Evolutionary conservation across 805 yeast species (phyloP), one percentile per base, ranked within the genome.

Genomic region (Candida bentonensis): DNA sequence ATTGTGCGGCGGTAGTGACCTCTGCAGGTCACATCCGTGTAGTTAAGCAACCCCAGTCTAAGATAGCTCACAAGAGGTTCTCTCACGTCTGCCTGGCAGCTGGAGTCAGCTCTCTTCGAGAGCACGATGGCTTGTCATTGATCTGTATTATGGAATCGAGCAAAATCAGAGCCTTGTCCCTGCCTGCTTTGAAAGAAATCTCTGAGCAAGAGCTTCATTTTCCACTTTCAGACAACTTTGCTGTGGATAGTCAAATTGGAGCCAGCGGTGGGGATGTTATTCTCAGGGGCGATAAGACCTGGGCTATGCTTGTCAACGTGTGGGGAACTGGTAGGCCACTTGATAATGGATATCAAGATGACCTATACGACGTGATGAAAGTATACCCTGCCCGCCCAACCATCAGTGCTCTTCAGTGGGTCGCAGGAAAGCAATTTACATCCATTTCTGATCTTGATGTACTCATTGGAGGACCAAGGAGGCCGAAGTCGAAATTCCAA

Each of bases 361-460:
- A 70, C 1, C 62, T 92, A 27, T 88, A 80, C 63, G 81, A 83
- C 54, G 80, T 75, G 22, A 73, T 76, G 48, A 69, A 82, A 40
- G 64, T 72, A 3, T 72, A 81, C 20, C 94, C 95, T 1, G 73
- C 76, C 25, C 70, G 97, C 41, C 99, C 98, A 2, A 69, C 75
- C 3, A 76, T 84, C 4, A 76, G 86, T 28, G 74, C 92, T 0
- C 66, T 83, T 39, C 89, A 81, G 59, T 83, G 96, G 92, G 84
- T 92, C 4, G 76, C 80, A 51, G 96, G 96, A 2, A 65, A 81
- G 0, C 75, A 76, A 17, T 69, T 71, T 48, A 70, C 80, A n/a
- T 65, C 78, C 2, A 59, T 72, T 21, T 68, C 70, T 1, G 94
- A 84, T 49, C 66, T 92, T 43, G 79, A 82, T 47, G 44, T 55